A percentile compares a stretch with the other conserved stretches of the same genome.
These are phyloP conservation scores for Fusarium foetens DNA, from an alignment of 2,329 filamentous ascomycete species.

Conservation along the genomic window DNA sequence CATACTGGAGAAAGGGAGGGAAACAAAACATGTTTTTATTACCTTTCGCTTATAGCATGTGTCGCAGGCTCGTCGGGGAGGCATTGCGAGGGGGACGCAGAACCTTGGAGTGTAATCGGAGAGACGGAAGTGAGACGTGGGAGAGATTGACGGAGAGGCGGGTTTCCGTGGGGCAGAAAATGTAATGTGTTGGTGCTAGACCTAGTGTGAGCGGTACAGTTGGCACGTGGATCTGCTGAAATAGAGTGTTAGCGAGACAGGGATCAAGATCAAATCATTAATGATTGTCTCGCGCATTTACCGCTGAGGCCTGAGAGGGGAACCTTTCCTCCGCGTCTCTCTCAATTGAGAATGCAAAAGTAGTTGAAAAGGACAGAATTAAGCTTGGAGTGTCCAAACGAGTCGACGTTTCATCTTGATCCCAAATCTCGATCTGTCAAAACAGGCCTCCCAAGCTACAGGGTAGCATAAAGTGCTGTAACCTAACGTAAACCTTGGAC, in stretches of 20 bases:
- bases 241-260: neutral
- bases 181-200: neutral
- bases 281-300: neutral
- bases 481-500: neutral
- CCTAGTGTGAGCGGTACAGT: neutral
- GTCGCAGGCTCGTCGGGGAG: conserved; percentile 36
- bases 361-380: neutral
- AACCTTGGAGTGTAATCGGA: conserved; percentile 28
- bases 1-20: neutral
- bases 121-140: conserved; percentile 18
- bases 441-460: neutral
- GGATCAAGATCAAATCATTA: neutral
- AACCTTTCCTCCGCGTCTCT: neutral
- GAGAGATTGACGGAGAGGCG: conserved; percentile 5
- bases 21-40: neutral
- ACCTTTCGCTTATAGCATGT: conserved; percentile 39
- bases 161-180: conserved; percentile 3
- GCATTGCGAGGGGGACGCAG: conserved; percentile 4
- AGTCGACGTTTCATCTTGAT: neutral
- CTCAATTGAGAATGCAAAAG: neutral
- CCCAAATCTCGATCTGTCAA: neutral
- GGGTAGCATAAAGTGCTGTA: neutral
- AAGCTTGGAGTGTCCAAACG: neutral
- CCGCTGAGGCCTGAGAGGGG: neutral
- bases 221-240: conserved; percentile 8